Evolutionary conservation across 768 basidiomycete genomes (phyloP), one percentile per base, ranked within the genome.

Genomic region (Rhodosporidiobolus odoratus): DNA sequence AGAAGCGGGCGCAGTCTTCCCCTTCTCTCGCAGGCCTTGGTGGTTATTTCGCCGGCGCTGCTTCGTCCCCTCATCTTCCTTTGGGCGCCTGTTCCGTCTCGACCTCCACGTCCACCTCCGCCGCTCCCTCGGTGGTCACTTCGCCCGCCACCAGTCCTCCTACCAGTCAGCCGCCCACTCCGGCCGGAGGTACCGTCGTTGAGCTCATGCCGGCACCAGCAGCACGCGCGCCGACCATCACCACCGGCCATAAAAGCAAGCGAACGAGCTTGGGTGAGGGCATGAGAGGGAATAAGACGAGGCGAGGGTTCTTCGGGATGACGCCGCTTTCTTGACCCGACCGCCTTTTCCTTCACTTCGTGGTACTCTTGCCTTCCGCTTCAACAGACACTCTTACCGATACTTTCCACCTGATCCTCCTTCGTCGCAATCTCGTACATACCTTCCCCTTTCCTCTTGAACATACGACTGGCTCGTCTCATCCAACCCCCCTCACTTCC

Each of bases 61-160:
- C 54, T 15, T 72, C 71, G n/a, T 45, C 43, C 1, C 66, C 66
- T 27, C 62, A 67, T 53, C 66, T 72, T 8, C 58, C 66, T 3
- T 13, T 63, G 25, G 40, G 38, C 19, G 48, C 61, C 30, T 50
- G 52, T 15, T 37, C 62, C 0, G 10, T 53, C 62, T 13, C 52
- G n/a, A 27, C 23, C 30, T 43, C 66, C 9, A 62, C 56, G 19
- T 5, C 52, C 21, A 47, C 45, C 34, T 40, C 38, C 15, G 23
- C 13, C 59, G 19, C 56, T 2, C 54, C 41, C 1, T 21, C 50
- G 5, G 4, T 57, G 25, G 15, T 37, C 3, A 34, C 52, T 8
- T 21, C 50, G 5, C 3, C 62, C 27, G 9, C 45, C 2, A 41
- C 17, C 12, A 34, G 35, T n/a, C 52, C 12, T 23, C 38, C 66